Conservation (phyloP, 2,329 filamentous ascomycete genomes). For the Fusarium sp. region DNA sequence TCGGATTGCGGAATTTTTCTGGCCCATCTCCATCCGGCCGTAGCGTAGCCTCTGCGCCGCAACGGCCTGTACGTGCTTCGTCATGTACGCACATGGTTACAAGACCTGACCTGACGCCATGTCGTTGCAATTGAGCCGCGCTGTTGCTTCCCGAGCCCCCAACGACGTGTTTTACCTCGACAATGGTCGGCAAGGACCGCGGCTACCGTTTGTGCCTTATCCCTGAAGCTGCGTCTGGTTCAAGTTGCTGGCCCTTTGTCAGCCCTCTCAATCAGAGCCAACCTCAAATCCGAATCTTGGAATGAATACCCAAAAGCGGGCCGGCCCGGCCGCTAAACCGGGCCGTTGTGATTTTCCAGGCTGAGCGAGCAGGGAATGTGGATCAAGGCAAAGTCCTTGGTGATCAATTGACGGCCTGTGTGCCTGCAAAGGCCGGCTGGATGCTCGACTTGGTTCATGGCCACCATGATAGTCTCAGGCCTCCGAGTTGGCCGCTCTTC, state of each 20-base stretch:
- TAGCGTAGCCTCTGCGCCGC: slow-evolving; percentile 21
- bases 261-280: slow-evolving; percentile 7
- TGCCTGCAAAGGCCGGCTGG: slow-evolving; percentile 17
- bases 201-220: neutral
- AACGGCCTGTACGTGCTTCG: slow-evolving; percentile 21
- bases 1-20: slow-evolving; percentile 26
- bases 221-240: neutral
- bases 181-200: neutral
- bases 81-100: slow-evolving; percentile 14
- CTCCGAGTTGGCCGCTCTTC: slow-evolving; percentile 33
- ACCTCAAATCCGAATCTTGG: slow-evolving; percentile 16
- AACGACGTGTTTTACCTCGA: neutral
- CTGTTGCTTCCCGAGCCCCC: slow-evolving; percentile 5
- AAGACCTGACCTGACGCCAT: slow-evolving; percentile 14
- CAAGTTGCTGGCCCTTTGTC: slow-evolving; percentile 9
- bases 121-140: slow-evolving; percentile 27
- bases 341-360: slow-evolving; percentile 40
- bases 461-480: slow-evolving; percentile 24
- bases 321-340: slow-evolving; percentile 43
- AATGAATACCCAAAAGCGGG: slow-evolving; percentile 38
- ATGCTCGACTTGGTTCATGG: slow-evolving; percentile 23
- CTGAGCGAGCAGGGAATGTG: slow-evolving; percentile 25
- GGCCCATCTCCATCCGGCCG: slow-evolving; percentile 30
- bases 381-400: slow-evolving; percentile 13
- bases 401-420: slow-evolving; percentile 25